Base-by-base conservation (phyloP, 192 early-diverging fungal genomes). In the Podila epicladia region DNA sequence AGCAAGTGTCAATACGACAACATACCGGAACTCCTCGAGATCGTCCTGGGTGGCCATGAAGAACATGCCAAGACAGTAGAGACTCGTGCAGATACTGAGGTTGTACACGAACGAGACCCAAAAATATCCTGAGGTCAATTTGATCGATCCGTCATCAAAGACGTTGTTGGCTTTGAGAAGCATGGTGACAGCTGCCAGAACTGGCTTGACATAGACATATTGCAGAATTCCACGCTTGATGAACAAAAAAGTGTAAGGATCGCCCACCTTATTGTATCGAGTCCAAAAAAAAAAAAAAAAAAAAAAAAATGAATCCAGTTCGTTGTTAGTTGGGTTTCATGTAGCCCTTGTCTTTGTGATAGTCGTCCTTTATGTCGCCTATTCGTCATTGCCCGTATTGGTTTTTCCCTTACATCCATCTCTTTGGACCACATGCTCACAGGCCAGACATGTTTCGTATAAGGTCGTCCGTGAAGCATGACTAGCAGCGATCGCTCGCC, bases 221-320 rank as follows among this genome's bases (percentile, higher is more conserved):
- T 98, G 97, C 22, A 98, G 86, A 41, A 98, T 96, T 0, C 96
- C 94, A 51, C 94, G 86, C 71, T 95, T 95, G 20, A 98, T 88
- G 75, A 94, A 92, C 22, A 97, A 82, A 57, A 96, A 97, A 9
- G 90, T 90, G 61, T 93, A 92, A 5, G 97, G 97, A 69, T 97
- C 95, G 59, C 93, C 89, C 22, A 98, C 77, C 77, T 84, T 19
- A 13, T 22, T 31, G 5, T 32, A 28, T 64, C 22, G 12, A 22
- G n/a, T 2, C 6, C 53, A 41, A 51, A 64, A n/a, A 35, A 48
- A 5, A 29, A 29, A 29, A 29, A 29, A 29, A 3, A 29, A 29
- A 2, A 29, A 29, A 29, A 29, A 45, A 58, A 31, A 38, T 58
- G n/a, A 11, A 31, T 35, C 35, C 35, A 33, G 35, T 37, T 8